Evolutionary conservation across 2,329 filamentous ascomycete species (phyloP).

Genomic region (Seiridium cupressi): DNA sequence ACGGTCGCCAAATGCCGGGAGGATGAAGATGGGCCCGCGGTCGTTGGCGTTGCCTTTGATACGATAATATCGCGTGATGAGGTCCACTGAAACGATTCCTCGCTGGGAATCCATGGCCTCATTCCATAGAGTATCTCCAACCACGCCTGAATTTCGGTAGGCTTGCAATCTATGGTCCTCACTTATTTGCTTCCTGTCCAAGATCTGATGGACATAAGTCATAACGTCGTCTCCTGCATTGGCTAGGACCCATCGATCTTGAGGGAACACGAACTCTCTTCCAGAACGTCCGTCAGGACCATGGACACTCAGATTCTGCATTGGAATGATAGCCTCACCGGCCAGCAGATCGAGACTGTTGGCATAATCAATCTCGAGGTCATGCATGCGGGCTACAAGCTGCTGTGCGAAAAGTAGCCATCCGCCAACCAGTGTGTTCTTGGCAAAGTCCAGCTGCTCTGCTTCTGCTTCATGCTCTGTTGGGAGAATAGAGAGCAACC

Average conservation of each 20-base stretch:
- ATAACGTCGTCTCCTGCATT: constrained; percentile 54
- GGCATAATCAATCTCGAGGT: constrained; percentile 53
- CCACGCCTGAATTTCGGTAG: constrained; percentile 35
- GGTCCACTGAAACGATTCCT: constrained; percentile 47
- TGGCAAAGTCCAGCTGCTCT: constrained; percentile 35
- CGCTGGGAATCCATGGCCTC: constrained; percentile 29
- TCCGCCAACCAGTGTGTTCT: constrained; percentile 55
- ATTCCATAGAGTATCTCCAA: constrained; percentile 36
- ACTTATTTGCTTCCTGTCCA: constrained; percentile 45
- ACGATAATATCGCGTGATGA: constrained; percentile 52
- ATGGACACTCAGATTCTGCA: constrained; percentile 49
- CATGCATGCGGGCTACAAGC: constrained; percentile 53
- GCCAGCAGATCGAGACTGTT: constrained; percentile 49
- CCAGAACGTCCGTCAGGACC: constrained; percentile 52
- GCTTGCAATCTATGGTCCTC: constrained; percentile 31
- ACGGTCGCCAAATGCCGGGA: constrained; percentile 48
- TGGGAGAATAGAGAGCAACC: constrained; percentile 54
- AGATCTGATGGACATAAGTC: constrained; percentile 40
- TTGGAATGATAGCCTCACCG: constrained; percentile 47
- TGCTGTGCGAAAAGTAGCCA: constrained; percentile 54
- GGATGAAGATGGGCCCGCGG: constrained; percentile 48
- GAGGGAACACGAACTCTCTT: constrained; percentile 51
- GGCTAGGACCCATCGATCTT: constrained; percentile 54
- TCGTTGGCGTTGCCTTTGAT: constrained; percentile 42
- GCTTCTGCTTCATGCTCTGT: constrained; percentile 34